Percentiles rank a stretch among this genome's conserved stretches.
phyloP scores from a whole-genome alignment of 106 monocot genomes.

The Apostasia shenzhenica region DNA sequence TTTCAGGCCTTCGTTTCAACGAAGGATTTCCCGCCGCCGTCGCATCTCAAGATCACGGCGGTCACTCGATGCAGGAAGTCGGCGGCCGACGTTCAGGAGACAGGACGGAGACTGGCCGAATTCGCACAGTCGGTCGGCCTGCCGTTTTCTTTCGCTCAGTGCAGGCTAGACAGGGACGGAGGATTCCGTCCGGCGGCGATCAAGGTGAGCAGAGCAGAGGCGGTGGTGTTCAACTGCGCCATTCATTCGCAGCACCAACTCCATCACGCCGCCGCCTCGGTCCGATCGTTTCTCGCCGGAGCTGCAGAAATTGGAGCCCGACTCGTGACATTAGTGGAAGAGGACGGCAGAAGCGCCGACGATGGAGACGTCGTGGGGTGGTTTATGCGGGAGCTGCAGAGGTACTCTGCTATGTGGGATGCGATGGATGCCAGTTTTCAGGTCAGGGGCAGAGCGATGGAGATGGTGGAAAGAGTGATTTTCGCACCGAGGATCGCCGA shows the following conservation, averaged over 20 bases:
- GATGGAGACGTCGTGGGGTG: neutral
- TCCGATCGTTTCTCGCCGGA: conserved; percentile 27
- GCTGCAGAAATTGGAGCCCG: conserved; percentile 5
- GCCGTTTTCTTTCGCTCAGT: conserved; percentile 52
- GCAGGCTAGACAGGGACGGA: conserved; percentile 48
- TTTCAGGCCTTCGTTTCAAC: conserved; percentile 44
- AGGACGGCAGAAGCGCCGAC: conserved; percentile 16
- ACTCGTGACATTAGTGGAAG: conserved; percentile 22
- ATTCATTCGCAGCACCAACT: conserved; percentile 28
- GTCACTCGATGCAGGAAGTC: conserved; percentile 14
- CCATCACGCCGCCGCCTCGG: conserved; percentile 13
- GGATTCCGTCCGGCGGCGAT: conserved; percentile 26
- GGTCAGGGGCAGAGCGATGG: conserved; percentile 17
- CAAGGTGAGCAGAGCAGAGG: conserved; percentile 31
- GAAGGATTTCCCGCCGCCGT: conserved; percentile 20
- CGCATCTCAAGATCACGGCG: conserved; percentile 50
- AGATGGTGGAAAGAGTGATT: conserved; percentile 25
- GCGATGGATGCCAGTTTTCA: conserved; percentile 36
- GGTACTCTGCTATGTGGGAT: conserved; percentile 33
- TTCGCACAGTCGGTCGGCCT: conserved; percentile 47
- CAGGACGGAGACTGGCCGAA: conserved; percentile 33
- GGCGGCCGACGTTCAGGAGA: conserved; percentile 24
- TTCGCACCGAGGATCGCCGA: conserved; percentile 22
- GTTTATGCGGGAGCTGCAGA: conserved; percentile 29
- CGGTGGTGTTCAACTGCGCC: conserved; percentile 33